Percentiles rank a stretch among this genome's conserved stretches.
These are phyloP conservation scores for Maudiozyma turicensis DNA, from an alignment of 805 yeast genomes.

Conservation along the genomic window DNA sequence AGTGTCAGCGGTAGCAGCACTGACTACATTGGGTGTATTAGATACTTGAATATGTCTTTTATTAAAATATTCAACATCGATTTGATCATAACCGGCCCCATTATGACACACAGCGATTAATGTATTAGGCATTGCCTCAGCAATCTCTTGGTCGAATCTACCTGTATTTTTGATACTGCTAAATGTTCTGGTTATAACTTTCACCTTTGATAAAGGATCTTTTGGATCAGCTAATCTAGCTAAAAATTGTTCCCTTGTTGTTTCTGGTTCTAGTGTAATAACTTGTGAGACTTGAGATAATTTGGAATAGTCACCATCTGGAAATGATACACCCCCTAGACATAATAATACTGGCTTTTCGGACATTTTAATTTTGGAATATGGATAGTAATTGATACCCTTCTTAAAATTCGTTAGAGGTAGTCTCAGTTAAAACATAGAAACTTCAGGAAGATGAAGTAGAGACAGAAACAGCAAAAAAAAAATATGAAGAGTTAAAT, in stretches of 20 bases:
- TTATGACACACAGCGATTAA: conserved; percentile 47
- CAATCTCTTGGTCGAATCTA: conserved; percentile 53
- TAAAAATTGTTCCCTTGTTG: conserved; percentile 31
- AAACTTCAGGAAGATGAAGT: no score
- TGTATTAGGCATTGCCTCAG: conserved; percentile 42
- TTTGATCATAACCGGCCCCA: conserved; percentile 75
- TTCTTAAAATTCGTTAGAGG: no score
- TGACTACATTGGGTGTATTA: conserved; percentile 57
- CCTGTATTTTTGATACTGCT: conserved; percentile 46
- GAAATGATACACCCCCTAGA: conserved; percentile 51
- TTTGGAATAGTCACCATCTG: conserved; percentile 57
- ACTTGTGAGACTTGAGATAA: conserved; percentile 39
- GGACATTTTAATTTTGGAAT: conserved; percentile 7
- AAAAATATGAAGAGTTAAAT: no score
- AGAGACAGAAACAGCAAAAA: no score
- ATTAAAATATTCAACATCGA: conserved; percentile 46
- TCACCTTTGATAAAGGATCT: conserved; percentile 25
- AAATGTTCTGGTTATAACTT: conserved; percentile 43
- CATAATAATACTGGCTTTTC: conserved; percentile 51
- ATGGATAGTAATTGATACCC: background rate
- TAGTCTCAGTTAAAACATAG: no score
- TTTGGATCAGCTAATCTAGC: conserved; percentile 23
- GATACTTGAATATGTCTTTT: conserved; percentile 51
- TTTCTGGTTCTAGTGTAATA: conserved; percentile 34
- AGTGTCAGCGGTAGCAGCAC: conserved; percentile 62